Percentiles rank a stretch among this genome's conserved stretches.
Conservation (phyloP, 257 asterid genomes). For the Fraxinus anomala region DNA sequence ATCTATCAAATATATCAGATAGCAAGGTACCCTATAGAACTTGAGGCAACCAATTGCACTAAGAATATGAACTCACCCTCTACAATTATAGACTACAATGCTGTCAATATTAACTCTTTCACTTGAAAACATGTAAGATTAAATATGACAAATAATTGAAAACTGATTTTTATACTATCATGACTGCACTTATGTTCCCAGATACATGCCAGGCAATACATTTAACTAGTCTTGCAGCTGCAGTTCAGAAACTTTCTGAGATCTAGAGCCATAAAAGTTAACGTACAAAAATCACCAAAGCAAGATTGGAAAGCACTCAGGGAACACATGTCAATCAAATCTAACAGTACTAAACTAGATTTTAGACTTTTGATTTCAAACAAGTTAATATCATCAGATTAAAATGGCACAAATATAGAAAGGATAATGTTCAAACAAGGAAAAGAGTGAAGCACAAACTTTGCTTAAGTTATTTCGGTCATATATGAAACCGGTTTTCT, state of each 20-base stretch:
- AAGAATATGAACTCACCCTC: neutral
- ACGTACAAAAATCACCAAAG: constrained; percentile 15
- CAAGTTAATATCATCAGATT: neutral
- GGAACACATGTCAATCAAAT: constrained; percentile 14
- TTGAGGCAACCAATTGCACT: neutral
- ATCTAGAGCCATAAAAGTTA: neutral
- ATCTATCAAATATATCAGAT: constrained; percentile 18
- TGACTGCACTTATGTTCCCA: constrained; percentile 4
- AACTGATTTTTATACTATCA: constrained; percentile 12
- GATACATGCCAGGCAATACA: neutral
- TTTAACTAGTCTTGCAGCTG: constrained; percentile 1
- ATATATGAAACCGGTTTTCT: constrained; percentile 80
- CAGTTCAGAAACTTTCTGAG: constrained; percentile 1
- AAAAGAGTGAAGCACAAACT: constrained; percentile 64
- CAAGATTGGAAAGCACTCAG: constrained; percentile 6
- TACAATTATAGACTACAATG: constrained; percentile 9
- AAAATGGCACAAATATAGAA: constrained; percentile 18
- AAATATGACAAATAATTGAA: neutral
- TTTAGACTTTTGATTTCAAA: neutral
- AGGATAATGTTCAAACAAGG: constrained; percentile 19
- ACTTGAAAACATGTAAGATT: neutral
- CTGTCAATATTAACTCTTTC: constrained; percentile 15
- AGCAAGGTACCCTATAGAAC: constrained; percentile 2
- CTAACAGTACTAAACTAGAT: neutral
- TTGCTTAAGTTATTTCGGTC: constrained; percentile 69